These are phyloP conservation scores for Ophiostoma perfectum DNA, from an alignment of 2,329 filamentous ascomycete genomes.

Conservation along the genomic window DNA sequence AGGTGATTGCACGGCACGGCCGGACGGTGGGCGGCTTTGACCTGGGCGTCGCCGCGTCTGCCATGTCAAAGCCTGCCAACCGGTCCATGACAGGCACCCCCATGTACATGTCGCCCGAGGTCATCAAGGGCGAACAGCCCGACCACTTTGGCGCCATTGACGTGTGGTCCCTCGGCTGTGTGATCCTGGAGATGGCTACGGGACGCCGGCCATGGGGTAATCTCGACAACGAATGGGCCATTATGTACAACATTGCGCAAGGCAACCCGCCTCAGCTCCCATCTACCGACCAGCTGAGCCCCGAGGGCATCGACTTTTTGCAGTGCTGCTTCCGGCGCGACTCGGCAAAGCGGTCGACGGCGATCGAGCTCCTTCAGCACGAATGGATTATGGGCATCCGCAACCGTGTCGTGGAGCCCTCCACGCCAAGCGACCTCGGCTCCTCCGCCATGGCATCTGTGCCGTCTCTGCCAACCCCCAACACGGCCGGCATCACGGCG, in stretches of 20 bases:
- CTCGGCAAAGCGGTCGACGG: constrained; percentile 69
- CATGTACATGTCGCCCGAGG: constrained; percentile 99
- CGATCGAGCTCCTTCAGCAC: constrained; percentile 85
- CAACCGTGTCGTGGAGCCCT: constrained; percentile 58
- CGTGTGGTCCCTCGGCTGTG: constrained; percentile 94
- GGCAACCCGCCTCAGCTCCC: constrained; percentile 89
- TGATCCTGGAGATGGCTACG: constrained; percentile 96
- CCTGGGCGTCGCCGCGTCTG: constrained; percentile 44
- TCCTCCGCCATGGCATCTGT: constrained; percentile 30
- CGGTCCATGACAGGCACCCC: constrained; percentile 96
- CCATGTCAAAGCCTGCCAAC: constrained; percentile 49
- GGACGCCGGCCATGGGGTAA: constrained; percentile 90
- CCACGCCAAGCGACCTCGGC: constrained; percentile 55
- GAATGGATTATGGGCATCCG: constrained; percentile 75
- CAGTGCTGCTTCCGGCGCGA: constrained; percentile 81
- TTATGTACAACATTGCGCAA: constrained; percentile 99
- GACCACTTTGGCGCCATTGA: constrained; percentile 84
- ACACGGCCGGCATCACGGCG: constrained; percentile 26
- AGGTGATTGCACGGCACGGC: constrained; percentile 90
- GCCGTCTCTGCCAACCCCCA: constrained; percentile 17
- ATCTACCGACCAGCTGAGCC: constrained; percentile 73
- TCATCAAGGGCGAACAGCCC: constrained; percentile 82
- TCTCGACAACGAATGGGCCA: constrained; percentile 98
- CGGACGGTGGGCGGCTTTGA: constrained; percentile 56
- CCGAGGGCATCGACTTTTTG: constrained; percentile 80